Conservation (phyloP, 306 rosid genomes). For the Sindora glabra region DNA sequence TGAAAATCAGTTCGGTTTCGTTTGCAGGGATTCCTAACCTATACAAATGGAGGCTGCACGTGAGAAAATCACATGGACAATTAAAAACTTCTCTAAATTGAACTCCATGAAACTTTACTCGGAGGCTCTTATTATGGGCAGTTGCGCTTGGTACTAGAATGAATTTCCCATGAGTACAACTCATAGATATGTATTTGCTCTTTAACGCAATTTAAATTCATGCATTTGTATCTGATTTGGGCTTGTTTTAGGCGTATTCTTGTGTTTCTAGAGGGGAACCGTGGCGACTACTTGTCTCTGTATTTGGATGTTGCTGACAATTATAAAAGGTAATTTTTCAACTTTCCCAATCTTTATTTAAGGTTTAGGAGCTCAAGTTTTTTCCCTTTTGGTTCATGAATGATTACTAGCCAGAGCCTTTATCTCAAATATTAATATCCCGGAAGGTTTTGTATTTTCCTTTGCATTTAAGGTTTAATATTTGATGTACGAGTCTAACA, state of each 20-base stretch:
- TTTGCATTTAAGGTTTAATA: too few species aligned
- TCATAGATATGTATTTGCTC: not conserved
- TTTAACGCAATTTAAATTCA: not conserved
- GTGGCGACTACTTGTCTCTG: conserved; percentile 50
- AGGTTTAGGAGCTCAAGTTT: too few species aligned
- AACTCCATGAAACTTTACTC: not conserved
- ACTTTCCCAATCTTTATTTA: too few species aligned
- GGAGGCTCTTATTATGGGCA: not conserved
- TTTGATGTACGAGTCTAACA: too few species aligned
- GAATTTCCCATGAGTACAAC: not conserved
- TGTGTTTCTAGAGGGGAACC: conserved; percentile 55
- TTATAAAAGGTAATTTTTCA: too few species aligned
- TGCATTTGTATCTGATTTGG: not conserved
- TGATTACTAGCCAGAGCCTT: too few species aligned
- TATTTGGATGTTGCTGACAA: conserved; percentile 53
- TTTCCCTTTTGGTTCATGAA: too few species aligned
- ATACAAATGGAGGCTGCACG: not conserved
- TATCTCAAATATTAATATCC: too few species aligned
- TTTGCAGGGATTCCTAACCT: not conserved
- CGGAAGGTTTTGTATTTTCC: too few species aligned
- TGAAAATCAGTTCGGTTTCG: not conserved
- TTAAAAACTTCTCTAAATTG: conserved; percentile 14
- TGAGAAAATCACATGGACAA: conserved; percentile 14
- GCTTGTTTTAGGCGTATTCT: conserved; percentile 47
- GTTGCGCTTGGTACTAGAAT: conserved; percentile 13